Conservation (phyloP, 2,329 filamentous ascomycete species). For the Ceratocystis eucalypticola region DNA sequence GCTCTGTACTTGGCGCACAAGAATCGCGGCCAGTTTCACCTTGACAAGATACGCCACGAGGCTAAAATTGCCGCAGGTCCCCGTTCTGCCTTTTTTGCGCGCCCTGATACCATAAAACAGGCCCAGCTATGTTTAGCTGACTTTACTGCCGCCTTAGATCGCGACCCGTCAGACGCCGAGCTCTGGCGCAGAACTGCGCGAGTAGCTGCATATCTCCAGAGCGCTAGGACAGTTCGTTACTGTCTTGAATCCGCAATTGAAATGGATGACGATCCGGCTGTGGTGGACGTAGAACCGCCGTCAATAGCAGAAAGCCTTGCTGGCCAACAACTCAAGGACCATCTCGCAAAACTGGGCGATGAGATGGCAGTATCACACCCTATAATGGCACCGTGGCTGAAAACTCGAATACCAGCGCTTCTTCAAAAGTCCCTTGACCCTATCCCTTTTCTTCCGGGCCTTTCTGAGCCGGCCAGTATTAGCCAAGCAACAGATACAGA, state of each 20-base stretch:
- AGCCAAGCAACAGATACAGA: no score
- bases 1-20: conserved; percentile 90
- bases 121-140: conserved; percentile 39
- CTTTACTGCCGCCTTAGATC: conserved; percentile 46
- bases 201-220: conserved; percentile 44
- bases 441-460: conserved; percentile 47
- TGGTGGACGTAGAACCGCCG: conserved; percentile 48
- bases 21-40: conserved; percentile 79
- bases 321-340: conserved; percentile 46
- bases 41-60: conserved; percentile 57
- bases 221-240: conserved; percentile 43
- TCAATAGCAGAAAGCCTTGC: conserved; percentile 50
- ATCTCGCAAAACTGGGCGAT: conserved; percentile 41
- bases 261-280: conserved; percentile 50
- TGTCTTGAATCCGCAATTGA: conserved; percentile 54
- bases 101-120: conserved; percentile 28
- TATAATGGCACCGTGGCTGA: conserved; percentile 43
- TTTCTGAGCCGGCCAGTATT: conserved; percentile 24
- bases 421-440: conserved; percentile 46
- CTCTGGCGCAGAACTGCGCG: conserved; percentile 48
- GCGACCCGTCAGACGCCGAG: conserved; percentile 54
- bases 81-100: conserved; percentile 26
- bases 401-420: conserved; percentile 36
- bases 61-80: conserved; percentile 26
- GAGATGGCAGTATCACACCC: conserved; percentile 46